A percentile compares a stretch with the other conserved stretches of the same genome.
phyloP scores from a whole-genome alignment of 768 basidiomycete genomes.

The Amanita subjunquillea region DNA sequence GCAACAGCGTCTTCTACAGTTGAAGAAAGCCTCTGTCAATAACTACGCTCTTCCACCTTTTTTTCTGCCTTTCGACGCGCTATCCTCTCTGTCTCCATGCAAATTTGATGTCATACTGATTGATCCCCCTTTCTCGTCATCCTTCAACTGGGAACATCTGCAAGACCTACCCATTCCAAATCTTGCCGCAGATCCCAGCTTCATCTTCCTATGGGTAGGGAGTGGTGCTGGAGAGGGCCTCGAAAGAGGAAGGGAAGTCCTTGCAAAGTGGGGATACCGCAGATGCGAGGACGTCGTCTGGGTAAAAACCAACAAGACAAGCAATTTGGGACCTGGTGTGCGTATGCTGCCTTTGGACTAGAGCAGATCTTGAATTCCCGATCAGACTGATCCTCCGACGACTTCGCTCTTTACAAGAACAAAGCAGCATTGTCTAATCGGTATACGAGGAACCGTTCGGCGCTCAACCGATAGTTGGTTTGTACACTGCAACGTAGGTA shows the following conservation, averaged over 20 bases:
- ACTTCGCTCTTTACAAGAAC: conserved; percentile 80
- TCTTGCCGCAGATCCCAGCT: conserved; percentile 85
- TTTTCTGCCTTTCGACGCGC: conserved; percentile 53
- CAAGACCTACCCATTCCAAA: conserved; percentile 73
- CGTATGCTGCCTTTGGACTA: conserved; percentile 15
- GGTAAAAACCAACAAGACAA: conserved; percentile 82
- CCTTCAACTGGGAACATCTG: conserved; percentile 79
- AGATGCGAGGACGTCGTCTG: conserved; percentile 98
- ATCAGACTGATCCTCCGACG: conserved; percentile 75
- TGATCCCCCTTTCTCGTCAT: conserved; percentile 82
- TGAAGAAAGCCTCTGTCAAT: conserved; percentile 76
- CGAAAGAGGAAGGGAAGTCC: conserved; percentile 82
- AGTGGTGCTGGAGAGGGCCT: conserved; percentile 83
- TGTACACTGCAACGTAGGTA: conserved; percentile 96
- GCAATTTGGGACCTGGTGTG: conserved; percentile 69
- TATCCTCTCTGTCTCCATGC: conserved; percentile 44
- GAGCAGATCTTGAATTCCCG: conserved; percentile 5
- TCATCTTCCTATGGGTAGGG: conserved; percentile 95
- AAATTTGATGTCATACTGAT: conserved; percentile 92
- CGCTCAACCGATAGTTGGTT: conserved; percentile 93
- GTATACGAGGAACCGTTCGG: conserved; percentile 93
- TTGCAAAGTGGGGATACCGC: conserved; percentile 91
- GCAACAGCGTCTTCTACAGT: conserved; percentile 69
- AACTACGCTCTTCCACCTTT: conserved; percentile 61
- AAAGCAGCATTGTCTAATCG: conserved; percentile 95